Evolutionary conservation across 352 stramenopile genomes (phyloP).

Genomic region (Aphanomyces euteiches): DNA sequence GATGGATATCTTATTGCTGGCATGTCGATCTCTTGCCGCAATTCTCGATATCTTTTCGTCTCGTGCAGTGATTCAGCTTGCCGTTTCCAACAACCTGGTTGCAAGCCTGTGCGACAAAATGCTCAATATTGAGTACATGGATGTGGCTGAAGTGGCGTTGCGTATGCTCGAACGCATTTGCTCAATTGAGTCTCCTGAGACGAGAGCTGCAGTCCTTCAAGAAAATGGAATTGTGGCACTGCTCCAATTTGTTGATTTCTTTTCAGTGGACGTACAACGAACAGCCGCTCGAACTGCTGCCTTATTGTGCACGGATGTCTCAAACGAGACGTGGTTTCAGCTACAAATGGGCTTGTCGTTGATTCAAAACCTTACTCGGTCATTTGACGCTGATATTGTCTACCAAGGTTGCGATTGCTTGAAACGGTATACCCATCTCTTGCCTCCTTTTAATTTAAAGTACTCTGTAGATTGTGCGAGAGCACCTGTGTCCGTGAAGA

Average conservation of each 20-base stretch:
- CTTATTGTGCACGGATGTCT: constrained; percentile 49
- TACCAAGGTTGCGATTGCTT: constrained; percentile 50
- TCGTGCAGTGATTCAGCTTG: constrained; percentile 40
- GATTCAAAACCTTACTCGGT: constrained; percentile 47
- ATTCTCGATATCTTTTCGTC: constrained; percentile 60
- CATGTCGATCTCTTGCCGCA: constrained; percentile 47
- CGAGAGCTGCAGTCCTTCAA: constrained; percentile 42
- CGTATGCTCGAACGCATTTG: constrained; percentile 65
- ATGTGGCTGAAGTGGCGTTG: constrained; percentile 65
- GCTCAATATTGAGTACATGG: constrained; percentile 79
- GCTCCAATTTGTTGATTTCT: constrained; percentile 80
- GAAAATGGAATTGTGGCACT: constrained; percentile 64
- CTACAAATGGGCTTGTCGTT: constrained; percentile 44
- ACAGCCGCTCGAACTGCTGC: constrained; percentile 51
- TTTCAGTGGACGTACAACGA: constrained; percentile 68
- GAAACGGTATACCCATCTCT: constrained; percentile 31
- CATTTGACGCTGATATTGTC: constrained; percentile 54
- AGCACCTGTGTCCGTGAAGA: constrained; percentile 44
- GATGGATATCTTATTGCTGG: constrained; percentile 62
- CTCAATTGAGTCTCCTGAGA: constrained; percentile 32
- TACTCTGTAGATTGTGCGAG: constrained; percentile 35
- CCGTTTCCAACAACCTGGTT: constrained; percentile 41
- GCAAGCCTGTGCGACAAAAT: constrained; percentile 63
- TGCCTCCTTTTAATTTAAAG: neutral
- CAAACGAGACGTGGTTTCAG: constrained; percentile 33